Evolutionary conservation across 2,329 filamentous ascomycete genomes (phyloP), one percentile per base, ranked within the genome.

Genomic region (Sporothrix phasma): DNA sequence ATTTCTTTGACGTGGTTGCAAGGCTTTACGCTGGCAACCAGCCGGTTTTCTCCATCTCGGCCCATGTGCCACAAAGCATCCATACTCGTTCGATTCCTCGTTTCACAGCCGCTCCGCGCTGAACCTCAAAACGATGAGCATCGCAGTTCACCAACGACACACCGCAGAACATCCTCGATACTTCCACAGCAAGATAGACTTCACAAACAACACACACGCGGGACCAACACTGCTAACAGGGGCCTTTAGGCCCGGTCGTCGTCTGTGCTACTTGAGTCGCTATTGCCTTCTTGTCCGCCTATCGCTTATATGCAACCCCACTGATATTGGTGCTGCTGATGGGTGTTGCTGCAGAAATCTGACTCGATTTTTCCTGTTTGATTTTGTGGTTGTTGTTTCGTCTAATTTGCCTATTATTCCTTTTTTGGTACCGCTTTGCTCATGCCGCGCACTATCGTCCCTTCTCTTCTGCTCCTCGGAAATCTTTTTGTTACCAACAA

Each of bases 221-320:
- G 37, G 31, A 24, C 11, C 2, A 43, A 2, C 5, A 19, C 54
- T 13, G 39, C 37, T 41, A 3, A 29, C 37, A 15, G 17, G 24
- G 19, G 24, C 37, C 24, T 7, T n/a, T 22, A 58, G 29, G 43
- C 29, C 56, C 46, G 24, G 45, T 17, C 26, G 29, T 45, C 26
- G 29, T 45, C n/a, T 31, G 17, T 62, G 39, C 59, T n/a, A 61
- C 59, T 43, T 7, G 15, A 22, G 47, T 15, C 24, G 39, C 39
- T 59, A 3, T 59, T 29, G 24, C n/a, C 24, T 19, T 34, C 11
- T 29, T 51, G 31, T n/a, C 22, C 34, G 46, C 66, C 66, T 67
- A 67, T 67, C 66, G 66, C 66, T 64, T 67, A 54, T 60, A 67
- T 67, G 66, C 66, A 64, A 22, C 29, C 45, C n/a, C 49, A 43